Conservation (phyloP, 2,329 filamentous ascomycete species). For the Thielaviopsis euricoi region DNA sequence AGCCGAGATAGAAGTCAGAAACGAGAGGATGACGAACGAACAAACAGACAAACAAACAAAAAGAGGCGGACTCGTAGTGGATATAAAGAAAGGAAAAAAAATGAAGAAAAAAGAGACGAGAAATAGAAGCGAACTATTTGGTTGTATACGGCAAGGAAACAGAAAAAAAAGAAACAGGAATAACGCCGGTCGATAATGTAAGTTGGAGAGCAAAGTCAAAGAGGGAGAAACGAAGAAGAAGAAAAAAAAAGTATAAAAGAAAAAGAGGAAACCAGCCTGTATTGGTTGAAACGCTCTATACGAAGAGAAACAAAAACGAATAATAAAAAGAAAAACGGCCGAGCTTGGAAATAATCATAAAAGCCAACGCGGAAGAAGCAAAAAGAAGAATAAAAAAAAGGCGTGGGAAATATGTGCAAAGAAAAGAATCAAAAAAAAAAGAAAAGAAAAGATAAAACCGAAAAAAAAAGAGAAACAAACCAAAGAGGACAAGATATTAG, state of each 20-base stretch:
- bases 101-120: not conserved
- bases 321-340: not conserved
- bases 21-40: not conserved
- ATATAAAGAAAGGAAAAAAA: not conserved
- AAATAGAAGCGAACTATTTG: not conserved
- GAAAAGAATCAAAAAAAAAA: not conserved
- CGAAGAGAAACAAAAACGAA: not conserved
- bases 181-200: not conserved
- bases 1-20: conserved; percentile 1
- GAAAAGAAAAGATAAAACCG: not conserved
- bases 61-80: not conserved
- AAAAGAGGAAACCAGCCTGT: not conserved
- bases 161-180: not conserved
- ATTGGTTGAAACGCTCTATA: not conserved
- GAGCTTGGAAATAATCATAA: not conserved
- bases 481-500: not conserved
- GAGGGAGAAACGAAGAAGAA: not conserved
- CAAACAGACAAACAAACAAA: not conserved
- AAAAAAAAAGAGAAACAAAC: not conserved
- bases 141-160: too few relatives aligned
- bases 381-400: not conserved
- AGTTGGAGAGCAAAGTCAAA: not conserved
- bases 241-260: not conserved
- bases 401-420: not conserved
- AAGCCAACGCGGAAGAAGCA: not conserved